Conservation (phyloP, 495 filamentous ascomycete species). For the Aspergillus bertholletiae region DNA sequence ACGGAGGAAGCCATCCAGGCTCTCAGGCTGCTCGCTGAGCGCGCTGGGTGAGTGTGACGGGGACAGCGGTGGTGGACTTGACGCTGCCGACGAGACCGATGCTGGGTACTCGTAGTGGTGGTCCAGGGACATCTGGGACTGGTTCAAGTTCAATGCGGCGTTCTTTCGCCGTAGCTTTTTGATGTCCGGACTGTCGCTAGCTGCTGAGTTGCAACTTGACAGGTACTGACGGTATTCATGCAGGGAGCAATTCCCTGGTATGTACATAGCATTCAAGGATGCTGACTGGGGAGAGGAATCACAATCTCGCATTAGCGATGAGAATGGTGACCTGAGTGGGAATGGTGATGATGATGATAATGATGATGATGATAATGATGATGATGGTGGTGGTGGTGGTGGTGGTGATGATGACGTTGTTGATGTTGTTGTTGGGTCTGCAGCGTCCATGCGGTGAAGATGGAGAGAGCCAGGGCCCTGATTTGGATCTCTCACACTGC, state of each 20-base stretch:
- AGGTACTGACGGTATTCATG: conserved; percentile 28
- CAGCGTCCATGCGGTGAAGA: conserved; percentile 1
- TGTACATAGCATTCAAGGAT: conserved; percentile 3
- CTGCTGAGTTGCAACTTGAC: conserved; percentile 12
- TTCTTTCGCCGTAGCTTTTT: conserved; percentile 37
- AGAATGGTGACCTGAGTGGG: no score
- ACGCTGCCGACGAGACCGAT: conserved; percentile 31
- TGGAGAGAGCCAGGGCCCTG: neutral
- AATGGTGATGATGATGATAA: conserved; percentile 1
- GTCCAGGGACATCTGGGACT: conserved; percentile 3
- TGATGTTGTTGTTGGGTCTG: neutral
- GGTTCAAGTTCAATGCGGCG: conserved; percentile 32
- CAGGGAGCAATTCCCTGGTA: conserved; percentile 18
- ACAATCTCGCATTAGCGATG: neutral
- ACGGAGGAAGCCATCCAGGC: conserved; percentile 25
- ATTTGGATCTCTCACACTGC: neutral
- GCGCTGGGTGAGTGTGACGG: conserved; percentile 42
- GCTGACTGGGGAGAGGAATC: neutral
- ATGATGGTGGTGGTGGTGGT: neutral
- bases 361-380: neutral
- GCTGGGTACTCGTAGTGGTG: conserved; percentile 19
- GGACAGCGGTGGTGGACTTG: conserved; percentile 41
- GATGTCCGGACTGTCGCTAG: conserved; percentile 13
- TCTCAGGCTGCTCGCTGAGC: conserved; percentile 31
- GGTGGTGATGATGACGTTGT: neutral